Base-by-base conservation (phyloP, 2,329 filamentous ascomycete species). In the Didymella exigua region DNA sequence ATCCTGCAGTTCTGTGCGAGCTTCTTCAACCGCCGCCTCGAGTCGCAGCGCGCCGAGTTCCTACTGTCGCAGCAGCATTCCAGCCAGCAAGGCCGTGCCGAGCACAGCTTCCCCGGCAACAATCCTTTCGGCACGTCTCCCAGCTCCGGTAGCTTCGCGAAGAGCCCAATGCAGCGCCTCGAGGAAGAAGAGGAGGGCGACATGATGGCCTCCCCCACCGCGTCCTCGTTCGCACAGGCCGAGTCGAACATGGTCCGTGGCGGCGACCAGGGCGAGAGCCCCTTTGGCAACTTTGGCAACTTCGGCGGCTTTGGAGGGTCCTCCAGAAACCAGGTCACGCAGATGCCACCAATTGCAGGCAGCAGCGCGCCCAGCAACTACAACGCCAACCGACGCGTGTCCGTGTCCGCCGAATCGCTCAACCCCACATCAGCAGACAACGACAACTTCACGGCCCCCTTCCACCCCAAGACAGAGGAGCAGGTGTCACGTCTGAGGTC, bases 351-450 rank as follows among this genome's bases (percentile, higher is more conserved):
- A 72, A 82, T 73, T 76, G 75, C 65, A 73, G 73, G 70, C 58
- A 84, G 33, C 87, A 90, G 62, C 87, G 86, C 66, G 91, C 95
- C 95, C 51, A 89, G 86, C 66, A 93, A 98, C 75, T 98, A 97
- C 79, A 96, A 96, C 75, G 88, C 96, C 77, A 90, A 86, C 67
- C 89, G 95, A 61, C 90, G 95, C 68, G 97, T 93, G 33, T 98
- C 95, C 3, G 95, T 99, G 48, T 98, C 95, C 34, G 95, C 95
- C 45, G 95, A 99, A 78, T 97, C 93, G 1, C 83, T 98, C 70
- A 96, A 96, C 76, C 95, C 95, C 16, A 90, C 88, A 43, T 87
- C 89, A 27, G 88, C 92, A 56, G 86, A 86, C 53, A 88, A 91
- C 68, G 91, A 95, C 74, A 95, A 91, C 76, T 99, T 93, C 93